These are phyloP conservation scores for Fusarium nygamai DNA, from an alignment of 2,329 filamentous ascomycete genomes.

Conservation along the genomic window DNA sequence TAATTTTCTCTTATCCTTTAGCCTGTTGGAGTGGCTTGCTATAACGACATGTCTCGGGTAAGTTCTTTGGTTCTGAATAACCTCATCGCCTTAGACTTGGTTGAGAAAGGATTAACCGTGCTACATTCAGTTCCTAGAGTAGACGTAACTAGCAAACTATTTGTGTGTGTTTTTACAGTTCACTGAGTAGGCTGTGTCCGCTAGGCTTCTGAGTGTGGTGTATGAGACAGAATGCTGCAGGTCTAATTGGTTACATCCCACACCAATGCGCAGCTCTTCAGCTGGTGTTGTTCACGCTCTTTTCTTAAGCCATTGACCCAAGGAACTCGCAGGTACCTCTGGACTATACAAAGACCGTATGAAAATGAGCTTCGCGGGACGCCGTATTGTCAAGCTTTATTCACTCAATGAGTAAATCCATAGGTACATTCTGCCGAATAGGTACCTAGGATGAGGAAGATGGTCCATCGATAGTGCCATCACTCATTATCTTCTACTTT, in stretches of 20 bases:
- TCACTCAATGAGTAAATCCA: neutral
- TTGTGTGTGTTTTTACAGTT: rapidly evolving
- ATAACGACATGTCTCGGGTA: neutral
- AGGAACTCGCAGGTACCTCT: neutral
- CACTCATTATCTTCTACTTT: neutral
- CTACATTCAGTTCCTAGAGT: rapidly evolving
- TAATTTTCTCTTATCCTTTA: rapidly evolving
- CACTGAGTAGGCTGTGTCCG: neutral
- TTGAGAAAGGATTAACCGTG: rapidly evolving
- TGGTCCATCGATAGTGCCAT: neutral
- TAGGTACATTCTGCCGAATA: neutral
- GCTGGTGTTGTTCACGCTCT: neutral
- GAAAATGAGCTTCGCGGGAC: rapidly evolving
- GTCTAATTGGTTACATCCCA: neutral
- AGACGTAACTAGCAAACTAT: rapidly evolving
- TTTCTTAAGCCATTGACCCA: rapidly evolving
- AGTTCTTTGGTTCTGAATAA: neutral
- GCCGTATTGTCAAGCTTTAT: neutral
- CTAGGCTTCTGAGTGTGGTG: no score
- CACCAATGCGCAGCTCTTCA: neutral
- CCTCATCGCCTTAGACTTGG: rapidly evolving
- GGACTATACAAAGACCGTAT: neutral
- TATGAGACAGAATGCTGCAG: neutral
- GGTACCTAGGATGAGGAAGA: no score
- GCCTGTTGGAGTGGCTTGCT: neutral